These are phyloP conservation scores for Paraphysoderma sedebokerense DNA, from an alignment of 371 early-diverging fungal species.

Conservation along the genomic window DNA sequence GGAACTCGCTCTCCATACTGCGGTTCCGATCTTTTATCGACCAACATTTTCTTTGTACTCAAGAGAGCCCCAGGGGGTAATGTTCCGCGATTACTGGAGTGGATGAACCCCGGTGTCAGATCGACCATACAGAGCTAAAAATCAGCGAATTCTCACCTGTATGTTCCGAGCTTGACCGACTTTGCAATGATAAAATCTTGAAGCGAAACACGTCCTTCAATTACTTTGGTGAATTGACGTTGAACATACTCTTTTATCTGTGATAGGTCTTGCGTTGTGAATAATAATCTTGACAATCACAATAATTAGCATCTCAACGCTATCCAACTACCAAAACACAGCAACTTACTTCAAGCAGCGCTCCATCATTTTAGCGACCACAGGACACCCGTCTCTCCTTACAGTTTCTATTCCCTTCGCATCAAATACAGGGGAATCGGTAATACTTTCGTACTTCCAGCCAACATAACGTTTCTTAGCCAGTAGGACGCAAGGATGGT, in stretches of 20 bases:
- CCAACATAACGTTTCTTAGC: constrained; percentile 87
- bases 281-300: constrained; percentile 33
- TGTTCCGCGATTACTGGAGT: constrained; percentile 15
- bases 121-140: no score
- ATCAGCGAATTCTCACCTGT: constrained; percentile 21
- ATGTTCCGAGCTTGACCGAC: constrained; percentile 55
- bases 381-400: constrained; percentile 64
- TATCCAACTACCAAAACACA: not conserved
- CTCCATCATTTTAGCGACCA: constrained; percentile 58
- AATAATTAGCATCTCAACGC: not conserved
- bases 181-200: constrained; percentile 72
- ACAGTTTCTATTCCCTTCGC: constrained; percentile 93
- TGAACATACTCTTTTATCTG: constrained; percentile 49
- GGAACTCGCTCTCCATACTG: constrained; percentile 78
- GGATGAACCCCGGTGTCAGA: no score
- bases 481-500: constrained; percentile 64
- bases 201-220: constrained; percentile 40
- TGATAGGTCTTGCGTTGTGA: constrained; percentile 59
- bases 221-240: constrained; percentile 47
- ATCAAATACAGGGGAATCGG: constrained; percentile 54
- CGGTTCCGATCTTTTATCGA: constrained; percentile 52
- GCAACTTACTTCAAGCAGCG: constrained; percentile 41
- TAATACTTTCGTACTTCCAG: constrained; percentile 44
- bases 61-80: constrained; percentile 63
- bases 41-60: constrained; percentile 37